Conservation (phyloP, 2,329 filamentous ascomycete genomes). For the Neobulgaria alba region DNA sequence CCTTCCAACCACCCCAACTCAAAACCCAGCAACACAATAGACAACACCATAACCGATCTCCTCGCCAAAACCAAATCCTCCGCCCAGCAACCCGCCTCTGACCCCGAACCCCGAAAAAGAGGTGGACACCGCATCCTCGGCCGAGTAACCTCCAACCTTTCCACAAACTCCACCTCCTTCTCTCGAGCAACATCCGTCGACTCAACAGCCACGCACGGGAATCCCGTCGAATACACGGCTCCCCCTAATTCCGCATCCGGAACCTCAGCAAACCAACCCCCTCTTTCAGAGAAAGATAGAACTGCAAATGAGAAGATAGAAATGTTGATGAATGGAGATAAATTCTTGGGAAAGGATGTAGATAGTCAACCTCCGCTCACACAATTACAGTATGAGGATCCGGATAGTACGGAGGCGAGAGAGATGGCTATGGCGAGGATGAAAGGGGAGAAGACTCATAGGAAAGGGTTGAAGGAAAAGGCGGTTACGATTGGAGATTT, state of each 20-base stretch:
- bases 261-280: slow-evolving; percentile 6
- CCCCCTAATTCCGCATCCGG: background rate
- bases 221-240: slow-evolving; percentile 23
- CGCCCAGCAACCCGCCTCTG: slow-evolving; percentile 7
- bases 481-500: background rate
- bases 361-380: slow-evolving; percentile 22
- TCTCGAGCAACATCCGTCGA: slow-evolving; percentile 32
- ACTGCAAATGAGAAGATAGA: slow-evolving; percentile 18
- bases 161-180: slow-evolving; percentile 39
- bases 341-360: slow-evolving; percentile 4
- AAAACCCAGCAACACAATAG: slow-evolving; percentile 16
- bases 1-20: slow-evolving; percentile 14
- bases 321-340: slow-evolving; percentile 19
- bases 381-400: slow-evolving; percentile 28
- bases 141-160: slow-evolving; percentile 49
- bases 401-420: slow-evolving; percentile 22
- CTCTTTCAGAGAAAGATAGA: too few relatives aligned
- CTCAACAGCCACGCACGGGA: slow-evolving; percentile 26
- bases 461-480: slow-evolving; percentile 12
- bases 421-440: slow-evolving; percentile 25
- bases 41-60: slow-evolving; percentile 23
- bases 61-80: slow-evolving; percentile 25
- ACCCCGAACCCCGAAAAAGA: slow-evolving; percentile 23
- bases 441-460: slow-evolving; percentile 22
- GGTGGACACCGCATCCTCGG: slow-evolving; percentile 38